These are phyloP conservation scores for Cordyceps pruinosa DNA, from an alignment of 2,329 filamentous ascomycete species.

Conservation along the genomic window DNA sequence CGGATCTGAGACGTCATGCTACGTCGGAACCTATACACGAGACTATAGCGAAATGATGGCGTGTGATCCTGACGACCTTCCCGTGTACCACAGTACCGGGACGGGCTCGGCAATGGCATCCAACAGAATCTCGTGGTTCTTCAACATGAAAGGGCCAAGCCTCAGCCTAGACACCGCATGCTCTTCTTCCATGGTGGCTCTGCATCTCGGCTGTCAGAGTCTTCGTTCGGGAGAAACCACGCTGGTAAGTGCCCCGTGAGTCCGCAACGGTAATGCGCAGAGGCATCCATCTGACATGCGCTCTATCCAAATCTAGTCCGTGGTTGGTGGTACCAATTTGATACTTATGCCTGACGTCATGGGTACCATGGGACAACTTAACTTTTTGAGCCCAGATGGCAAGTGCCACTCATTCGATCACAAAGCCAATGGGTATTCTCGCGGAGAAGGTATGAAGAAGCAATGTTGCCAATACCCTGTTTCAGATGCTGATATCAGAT, in stretches of 20 bases:
- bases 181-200: background rate
- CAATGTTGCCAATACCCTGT: too few relatives aligned
- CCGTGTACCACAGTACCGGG: too few relatives aligned
- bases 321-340: background rate
- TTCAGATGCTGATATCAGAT: too few relatives aligned
- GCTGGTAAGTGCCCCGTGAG: too few relatives aligned
- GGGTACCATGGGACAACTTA: too few relatives aligned
- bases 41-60: background rate
- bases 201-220: background rate
- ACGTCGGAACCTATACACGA: background rate
- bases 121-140: background rate
- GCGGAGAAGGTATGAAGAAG: background rate
- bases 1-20: background rate
- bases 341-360: background rate
- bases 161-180: background rate
- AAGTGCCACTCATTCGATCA: background rate
- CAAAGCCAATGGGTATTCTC: background rate
- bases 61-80: background rate
- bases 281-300: too few relatives aligned
- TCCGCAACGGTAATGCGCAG: too few relatives aligned
- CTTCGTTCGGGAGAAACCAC: background rate
- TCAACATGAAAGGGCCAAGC: background rate
- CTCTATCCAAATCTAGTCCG: too few relatives aligned
- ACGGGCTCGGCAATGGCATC: background rate
- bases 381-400: background rate